Conservation (phyloP, 768 basidiomycete genomes). For the Lentinula aciculospora region DNA sequence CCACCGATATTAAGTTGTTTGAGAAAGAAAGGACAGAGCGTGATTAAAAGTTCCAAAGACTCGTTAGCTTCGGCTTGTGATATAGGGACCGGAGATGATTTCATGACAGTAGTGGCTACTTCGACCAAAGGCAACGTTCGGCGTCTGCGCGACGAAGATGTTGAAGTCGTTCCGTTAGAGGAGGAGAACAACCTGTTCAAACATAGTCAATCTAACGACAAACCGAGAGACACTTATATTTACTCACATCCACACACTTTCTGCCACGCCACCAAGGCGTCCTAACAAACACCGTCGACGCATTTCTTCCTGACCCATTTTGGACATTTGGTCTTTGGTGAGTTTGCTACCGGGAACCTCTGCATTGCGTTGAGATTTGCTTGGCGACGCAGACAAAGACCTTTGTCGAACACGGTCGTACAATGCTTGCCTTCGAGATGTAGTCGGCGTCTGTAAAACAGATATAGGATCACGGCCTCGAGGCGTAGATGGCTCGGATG, state of each 20-base stretch:
- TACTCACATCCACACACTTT: conserved; percentile 84
- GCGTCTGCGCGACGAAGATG: conserved; percentile 60
- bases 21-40: conserved; percentile 79
- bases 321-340: conserved; percentile 61
- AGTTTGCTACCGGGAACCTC: conserved; percentile 39
- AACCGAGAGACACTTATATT: conserved; percentile 4
- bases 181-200: conserved; percentile 64
- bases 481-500: conserved; percentile 58
- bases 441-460: conserved; percentile 62
- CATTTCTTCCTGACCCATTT: conserved; percentile 74
- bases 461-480: conserved; percentile 48
- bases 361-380: conserved; percentile 38
- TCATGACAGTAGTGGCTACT: conserved; percentile 63
- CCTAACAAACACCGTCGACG: conserved; percentile 72
- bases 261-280: conserved; percentile 74
- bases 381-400: conserved; percentile 63
- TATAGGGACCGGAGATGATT: conserved; percentile 78
- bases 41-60: conserved; percentile 59
- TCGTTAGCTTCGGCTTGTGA: conserved; percentile 75
- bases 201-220: conserved; percentile 1
- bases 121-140: conserved; percentile 64
- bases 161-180: conserved; percentile 43
- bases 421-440: conserved; percentile 72
- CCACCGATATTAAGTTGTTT: conserved; percentile 55
- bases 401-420: conserved; percentile 77